phyloP scores from a whole-genome alignment of 441 rosid genomes.

The Syzygium malaccense region DNA sequence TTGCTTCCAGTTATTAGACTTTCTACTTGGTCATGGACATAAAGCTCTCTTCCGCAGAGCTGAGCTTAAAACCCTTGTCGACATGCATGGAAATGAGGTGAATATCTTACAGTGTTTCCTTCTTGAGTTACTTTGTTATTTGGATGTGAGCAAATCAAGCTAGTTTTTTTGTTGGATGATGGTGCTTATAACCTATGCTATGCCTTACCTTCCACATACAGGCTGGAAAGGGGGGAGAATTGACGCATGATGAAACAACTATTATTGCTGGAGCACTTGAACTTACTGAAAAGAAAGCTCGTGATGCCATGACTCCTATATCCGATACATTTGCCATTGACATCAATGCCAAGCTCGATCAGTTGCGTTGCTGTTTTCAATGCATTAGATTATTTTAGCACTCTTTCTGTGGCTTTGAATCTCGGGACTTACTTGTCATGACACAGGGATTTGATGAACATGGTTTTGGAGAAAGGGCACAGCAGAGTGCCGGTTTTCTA shows the following conservation, averaged over 20 bases:
- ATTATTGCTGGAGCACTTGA: slow-evolving; percentile 96
- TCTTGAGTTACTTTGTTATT: not conserved
- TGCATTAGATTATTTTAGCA: not conserved
- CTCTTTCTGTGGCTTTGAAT: not conserved
- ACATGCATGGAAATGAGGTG: slow-evolving; percentile 22
- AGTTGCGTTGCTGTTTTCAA: slow-evolving; percentile 23
- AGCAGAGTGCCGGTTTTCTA: slow-evolving; percentile 88
- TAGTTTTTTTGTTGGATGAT: not conserved
- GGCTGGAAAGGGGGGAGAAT: slow-evolving; percentile 97
- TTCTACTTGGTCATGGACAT: slow-evolving; percentile 17
- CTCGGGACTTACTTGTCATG: slow-evolving; percentile 13
- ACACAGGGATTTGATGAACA: slow-evolving; percentile 60
- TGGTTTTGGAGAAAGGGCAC: slow-evolving; percentile 84
- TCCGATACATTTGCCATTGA: slow-evolving; percentile 72
- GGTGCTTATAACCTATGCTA: not conserved
- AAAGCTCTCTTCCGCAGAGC: slow-evolving; percentile 24
- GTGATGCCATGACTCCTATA: slow-evolving; percentile 85
- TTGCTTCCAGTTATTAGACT: slow-evolving; percentile 12
- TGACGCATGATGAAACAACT: slow-evolving; percentile 84
- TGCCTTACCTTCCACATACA: slow-evolving; percentile 6
- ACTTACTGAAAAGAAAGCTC: slow-evolving; percentile 69
- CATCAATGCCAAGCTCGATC: slow-evolving; percentile 61
- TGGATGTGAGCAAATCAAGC: not conserved
- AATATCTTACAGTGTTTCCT: not conserved
- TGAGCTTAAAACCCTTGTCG: slow-evolving; percentile 20